phyloP scores from a whole-genome alignment of 2,329 filamentous ascomycete species.

The Fusarium sp. region DNA sequence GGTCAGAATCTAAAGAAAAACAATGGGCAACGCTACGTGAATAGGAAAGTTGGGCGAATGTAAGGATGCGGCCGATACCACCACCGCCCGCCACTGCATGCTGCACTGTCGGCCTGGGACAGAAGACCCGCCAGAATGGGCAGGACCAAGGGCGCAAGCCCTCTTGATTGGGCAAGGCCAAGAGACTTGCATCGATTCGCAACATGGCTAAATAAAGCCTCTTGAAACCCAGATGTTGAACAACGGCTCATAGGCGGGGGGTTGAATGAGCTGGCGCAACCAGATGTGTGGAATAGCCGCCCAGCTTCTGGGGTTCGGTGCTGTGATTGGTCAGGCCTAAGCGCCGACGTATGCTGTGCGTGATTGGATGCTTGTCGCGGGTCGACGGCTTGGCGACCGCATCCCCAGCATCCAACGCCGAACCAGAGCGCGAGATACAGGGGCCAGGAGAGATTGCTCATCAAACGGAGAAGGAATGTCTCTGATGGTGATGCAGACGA shows the following conservation, averaged over 20 bases:
- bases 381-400: slow-evolving; percentile 42
- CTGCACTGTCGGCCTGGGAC: slow-evolving; percentile 9
- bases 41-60: slow-evolving; percentile 15
- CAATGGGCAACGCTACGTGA: slow-evolving; percentile 18
- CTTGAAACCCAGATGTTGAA: slow-evolving; percentile 24
- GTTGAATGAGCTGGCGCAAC: slow-evolving; percentile 41
- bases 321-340: slow-evolving; percentile 47
- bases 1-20: slow-evolving; percentile 11
- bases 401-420: slow-evolving; percentile 31
- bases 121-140: slow-evolving; percentile 29
- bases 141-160: slow-evolving; percentile 31
- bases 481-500: slow-evolving; percentile 25
- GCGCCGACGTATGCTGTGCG: slow-evolving; percentile 41
- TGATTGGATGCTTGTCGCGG: slow-evolving; percentile 47
- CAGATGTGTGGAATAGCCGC: slow-evolving; percentile 55
- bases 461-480: slow-evolving; percentile 4
- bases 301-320: slow-evolving; percentile 26
- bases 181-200: slow-evolving; percentile 32
- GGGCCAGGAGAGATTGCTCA: slow-evolving; percentile 35
- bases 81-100: slow-evolving; percentile 22
- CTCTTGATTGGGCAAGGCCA: slow-evolving; percentile 40
- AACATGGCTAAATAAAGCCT: slow-evolving; percentile 47
- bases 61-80: slow-evolving; percentile 33
- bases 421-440: slow-evolving; percentile 20
- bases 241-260: slow-evolving; percentile 42